Percentiles rank a stretch among this genome's conserved stretches.
phyloP scores from a whole-genome alignment of 129 eudicot species.

The Centrapalus pauciflorus region DNA sequence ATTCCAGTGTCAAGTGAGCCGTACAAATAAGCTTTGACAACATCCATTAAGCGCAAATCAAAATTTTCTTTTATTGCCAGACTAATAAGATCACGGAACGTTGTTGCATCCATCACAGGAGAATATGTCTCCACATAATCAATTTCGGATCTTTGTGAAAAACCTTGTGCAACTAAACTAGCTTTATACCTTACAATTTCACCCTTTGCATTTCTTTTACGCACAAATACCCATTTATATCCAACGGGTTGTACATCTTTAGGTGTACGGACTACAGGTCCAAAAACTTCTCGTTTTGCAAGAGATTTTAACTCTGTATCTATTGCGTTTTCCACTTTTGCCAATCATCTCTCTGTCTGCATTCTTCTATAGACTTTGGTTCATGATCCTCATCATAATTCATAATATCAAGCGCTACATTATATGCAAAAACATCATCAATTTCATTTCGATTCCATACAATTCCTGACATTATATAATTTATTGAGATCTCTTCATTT shows the following conservation, averaged over 20 bases:
- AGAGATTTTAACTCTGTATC: neutral
- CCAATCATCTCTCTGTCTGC: neutral
- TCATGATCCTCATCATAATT: too few relatives aligned
- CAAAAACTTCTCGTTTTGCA: constrained; percentile 6
- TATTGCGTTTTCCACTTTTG: constrained; percentile 8
- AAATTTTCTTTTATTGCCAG: neutral
- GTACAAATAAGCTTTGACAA: constrained; percentile 7
- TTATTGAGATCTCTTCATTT: too few relatives aligned
- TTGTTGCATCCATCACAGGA: neutral
- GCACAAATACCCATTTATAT: neutral
- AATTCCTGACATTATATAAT: too few relatives aligned
- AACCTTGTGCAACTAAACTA: neutral
- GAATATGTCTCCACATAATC: neutral
- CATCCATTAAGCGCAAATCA: constrained; percentile 5
- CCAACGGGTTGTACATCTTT: neutral
- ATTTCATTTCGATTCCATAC: too few relatives aligned
- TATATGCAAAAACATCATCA: too few relatives aligned
- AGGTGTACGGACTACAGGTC: constrained; percentile 6
- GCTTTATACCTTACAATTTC: neutral
- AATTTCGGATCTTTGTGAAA: neutral
- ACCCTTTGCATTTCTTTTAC: neutral
- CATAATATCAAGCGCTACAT: too few relatives aligned
- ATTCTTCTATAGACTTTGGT: too few relatives aligned
- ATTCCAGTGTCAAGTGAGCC: constrained; percentile 12
- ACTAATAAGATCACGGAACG: neutral